Evolutionary conservation across 768 basidiomycete species (phyloP).

Genomic region (Hemileccinum rubropunctum): DNA sequence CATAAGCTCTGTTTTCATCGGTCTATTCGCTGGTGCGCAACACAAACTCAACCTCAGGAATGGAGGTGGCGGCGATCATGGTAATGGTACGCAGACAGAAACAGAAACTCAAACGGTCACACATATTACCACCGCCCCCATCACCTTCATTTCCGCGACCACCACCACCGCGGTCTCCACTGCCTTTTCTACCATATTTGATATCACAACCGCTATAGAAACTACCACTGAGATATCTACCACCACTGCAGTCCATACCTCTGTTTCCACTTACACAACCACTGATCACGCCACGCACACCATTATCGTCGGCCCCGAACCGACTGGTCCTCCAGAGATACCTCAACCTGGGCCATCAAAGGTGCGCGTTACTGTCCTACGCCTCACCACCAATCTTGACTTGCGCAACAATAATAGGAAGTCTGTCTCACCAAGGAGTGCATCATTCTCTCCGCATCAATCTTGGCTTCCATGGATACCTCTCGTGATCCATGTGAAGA

Average conservation of each 20-base stretch:
- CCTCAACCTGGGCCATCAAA: conserved; percentile 61
- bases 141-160: conserved; percentile 29
- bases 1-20: conserved; percentile 84
- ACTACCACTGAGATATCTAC: conserved; percentile 42
- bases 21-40: conserved; percentile 88
- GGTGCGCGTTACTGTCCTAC: conserved; percentile 30
- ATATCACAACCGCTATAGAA: conserved; percentile 36
- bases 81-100: conserved; percentile 35
- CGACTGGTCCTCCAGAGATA: conserved; percentile 41
- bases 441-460: conserved; percentile 76
- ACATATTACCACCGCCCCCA: conserved; percentile 29
- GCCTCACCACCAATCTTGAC: neutral
- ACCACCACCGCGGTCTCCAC: conserved; percentile 36
- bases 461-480: conserved; percentile 77
- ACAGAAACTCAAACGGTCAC: conserved; percentile 34
- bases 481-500: conserved; percentile 91
- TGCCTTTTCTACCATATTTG: conserved; percentile 30
- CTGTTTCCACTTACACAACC: conserved; percentile 37
- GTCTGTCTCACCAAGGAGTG: conserved; percentile 78
- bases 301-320: conserved; percentile 40
- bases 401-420: conserved; percentile 39
- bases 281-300: conserved; percentile 38
- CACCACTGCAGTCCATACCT: conserved; percentile 36
- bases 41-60: conserved; percentile 63
- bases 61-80: conserved; percentile 29